phyloP scores from a whole-genome alignment of 257 asterid species.

The Perilla frutescens region DNA sequence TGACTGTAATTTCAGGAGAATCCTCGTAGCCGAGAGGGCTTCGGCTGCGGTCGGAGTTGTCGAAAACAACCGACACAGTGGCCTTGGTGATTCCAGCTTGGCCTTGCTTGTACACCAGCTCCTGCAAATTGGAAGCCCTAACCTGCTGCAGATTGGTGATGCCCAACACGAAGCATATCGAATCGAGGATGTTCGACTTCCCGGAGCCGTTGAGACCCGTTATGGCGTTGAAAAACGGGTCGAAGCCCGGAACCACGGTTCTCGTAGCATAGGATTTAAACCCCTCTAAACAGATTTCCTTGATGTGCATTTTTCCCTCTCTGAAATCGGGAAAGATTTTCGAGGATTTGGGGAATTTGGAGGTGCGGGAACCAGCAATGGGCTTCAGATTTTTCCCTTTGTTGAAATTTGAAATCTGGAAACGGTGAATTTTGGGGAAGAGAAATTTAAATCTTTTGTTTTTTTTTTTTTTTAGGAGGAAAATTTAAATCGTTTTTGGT shows the following conservation, averaged over 20 bases:
- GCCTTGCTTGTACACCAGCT: constrained; percentile 99
- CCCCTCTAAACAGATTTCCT: constrained; percentile 92
- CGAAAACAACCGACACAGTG: constrained; percentile 90
- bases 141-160: constrained; percentile 98
- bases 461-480: no score
- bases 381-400: neutral
- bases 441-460: neutral
- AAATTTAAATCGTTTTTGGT: no score
- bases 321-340: constrained; percentile 11
- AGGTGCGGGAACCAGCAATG: neutral
- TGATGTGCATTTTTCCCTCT: constrained; percentile 60
- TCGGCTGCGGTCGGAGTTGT: constrained; percentile 77
- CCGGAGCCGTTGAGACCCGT: constrained; percentile 98
- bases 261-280: constrained; percentile 96
- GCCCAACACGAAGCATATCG: constrained; percentile 95
- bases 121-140: constrained; percentile 98
- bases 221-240: constrained; percentile 91
- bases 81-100: constrained; percentile 99
- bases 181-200: constrained; percentile 94
- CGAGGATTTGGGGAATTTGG: constrained; percentile 16
- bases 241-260: constrained; percentile 92
- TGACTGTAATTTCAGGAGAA: constrained; percentile 88
- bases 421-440: neutral
- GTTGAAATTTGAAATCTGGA: neutral
- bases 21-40: constrained; percentile 98